Conservation (phyloP, 2,329 filamentous ascomycete genomes). For the Chrysoporthe deuterocubensis region DNA sequence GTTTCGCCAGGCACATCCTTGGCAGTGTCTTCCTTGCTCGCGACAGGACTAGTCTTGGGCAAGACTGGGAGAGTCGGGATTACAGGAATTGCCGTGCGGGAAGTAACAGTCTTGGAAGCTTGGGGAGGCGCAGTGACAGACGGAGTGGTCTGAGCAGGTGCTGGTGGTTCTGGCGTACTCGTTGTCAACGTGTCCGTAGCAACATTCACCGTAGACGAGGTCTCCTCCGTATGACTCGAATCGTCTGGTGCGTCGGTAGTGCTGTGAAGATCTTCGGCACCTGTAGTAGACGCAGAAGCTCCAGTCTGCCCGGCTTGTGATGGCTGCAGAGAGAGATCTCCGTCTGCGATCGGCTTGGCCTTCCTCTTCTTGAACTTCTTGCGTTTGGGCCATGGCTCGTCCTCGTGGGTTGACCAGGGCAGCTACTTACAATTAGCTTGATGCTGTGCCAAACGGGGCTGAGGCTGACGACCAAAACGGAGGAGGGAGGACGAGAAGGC, state of each 20-base stretch:
- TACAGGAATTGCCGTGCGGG: slow-evolving; percentile 44
- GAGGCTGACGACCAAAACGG: not conserved
- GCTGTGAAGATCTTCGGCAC: not conserved
- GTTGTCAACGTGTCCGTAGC: slow-evolving; percentile 19
- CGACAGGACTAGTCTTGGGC: slow-evolving; percentile 41
- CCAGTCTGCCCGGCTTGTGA: slow-evolving; percentile 10
- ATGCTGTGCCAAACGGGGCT: not conserved
- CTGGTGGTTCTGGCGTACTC: slow-evolving; percentile 20
- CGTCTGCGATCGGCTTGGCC: slow-evolving; percentile 12
- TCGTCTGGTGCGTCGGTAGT: slow-evolving; percentile 14
- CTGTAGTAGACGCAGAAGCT: not conserved
- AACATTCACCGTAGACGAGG: slow-evolving; percentile 16
- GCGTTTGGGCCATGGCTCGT: slow-evolving; percentile 24
- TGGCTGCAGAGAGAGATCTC: slow-evolving; percentile 15
- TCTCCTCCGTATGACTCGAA: slow-evolving; percentile 19
- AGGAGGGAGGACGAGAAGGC: not conserved
- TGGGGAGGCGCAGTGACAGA: slow-evolving; percentile 34
- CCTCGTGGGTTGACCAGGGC: slow-evolving; percentile 26
- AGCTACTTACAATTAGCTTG: slow-evolving; percentile 26
- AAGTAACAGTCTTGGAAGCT: slow-evolving; percentile 35
- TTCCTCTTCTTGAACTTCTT: slow-evolving; percentile 26
- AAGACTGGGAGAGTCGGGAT: slow-evolving; percentile 53
- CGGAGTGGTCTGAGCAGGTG: slow-evolving; percentile 12
- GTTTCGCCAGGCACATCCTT: slow-evolving; percentile 32
- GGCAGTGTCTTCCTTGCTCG: slow-evolving; percentile 30